Base-by-base conservation (phyloP, 495 filamentous ascomycete genomes). In the Cercophora scortea region DNA sequence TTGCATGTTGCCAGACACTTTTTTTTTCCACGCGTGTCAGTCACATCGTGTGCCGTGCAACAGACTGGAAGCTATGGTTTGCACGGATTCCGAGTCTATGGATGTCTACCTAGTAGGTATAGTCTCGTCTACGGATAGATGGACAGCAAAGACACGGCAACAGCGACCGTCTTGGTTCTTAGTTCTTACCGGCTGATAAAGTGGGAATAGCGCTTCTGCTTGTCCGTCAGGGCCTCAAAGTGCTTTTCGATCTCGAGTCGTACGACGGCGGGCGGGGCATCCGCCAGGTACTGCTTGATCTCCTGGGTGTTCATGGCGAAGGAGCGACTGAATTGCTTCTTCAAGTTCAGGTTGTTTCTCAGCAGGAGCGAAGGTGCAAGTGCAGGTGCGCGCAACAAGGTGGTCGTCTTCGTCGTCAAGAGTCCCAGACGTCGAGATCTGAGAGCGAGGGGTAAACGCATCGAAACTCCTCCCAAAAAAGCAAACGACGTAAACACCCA, bases 201-300 rank as follows among this genome's bases (percentile, higher is more conserved):
- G 68, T 98, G 93, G 36, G 93, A 90, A 71, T 98, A 98, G 67
- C 81, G 81, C 66, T 88, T 89, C 73, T 90, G 78, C 57, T 84
- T 74, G 61, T 89, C 82, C 40, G 77, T 82, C 50, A 98, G 71
- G 11, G 87, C 81, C 41, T 90, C 84, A 67, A 96, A 98, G 67
- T 96, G 93, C 49, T 85, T 82, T 71, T 88, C 88, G 65, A 96
- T 87, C 61, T 87, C 84, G 34, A 98, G 79, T 16, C 83, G 80
- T 42, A 95, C 92, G 49, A 95, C 82, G 15, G 82, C 83, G 0
- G 93, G 93, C 16, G 93, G 93, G 43, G 84, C 84, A 73, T 98
- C 93, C 12, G 91, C 90, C 42, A 90, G 78, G 69, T 92, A 95
- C 58, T 92, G 87, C 55, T 75, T 75, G 49, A 73, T 71, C 61